A percentile compares a stretch with the other conserved stretches of the same genome.
phyloP scores from a whole-genome alignment of 176 grass and related monocot species.

The Luzula sylvatica region DNA sequence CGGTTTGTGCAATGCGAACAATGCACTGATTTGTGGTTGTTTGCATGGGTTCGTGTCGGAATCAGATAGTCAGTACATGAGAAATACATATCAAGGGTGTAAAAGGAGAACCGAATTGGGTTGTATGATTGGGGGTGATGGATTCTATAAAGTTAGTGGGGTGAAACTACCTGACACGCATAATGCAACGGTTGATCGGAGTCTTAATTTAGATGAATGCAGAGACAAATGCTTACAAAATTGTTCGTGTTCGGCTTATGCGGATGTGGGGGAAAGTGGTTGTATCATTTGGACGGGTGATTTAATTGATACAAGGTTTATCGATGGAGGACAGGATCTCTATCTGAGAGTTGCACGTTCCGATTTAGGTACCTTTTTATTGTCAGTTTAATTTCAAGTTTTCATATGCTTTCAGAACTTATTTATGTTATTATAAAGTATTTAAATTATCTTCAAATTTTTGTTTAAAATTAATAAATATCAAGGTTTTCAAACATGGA shows the following conservation, averaged over 20 bases:
- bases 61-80: slow-evolving; percentile 23
- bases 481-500: neutral
- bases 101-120: slow-evolving; percentile 21
- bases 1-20: slow-evolving; percentile 18
- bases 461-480: neutral
- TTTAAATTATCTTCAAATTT: neutral
- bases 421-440: neutral
- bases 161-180: slow-evolving; percentile 41
- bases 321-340: slow-evolving; percentile 27
- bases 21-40: slow-evolving; percentile 23
- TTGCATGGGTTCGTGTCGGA: slow-evolving; percentile 26
- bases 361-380: slow-evolving; percentile 28
- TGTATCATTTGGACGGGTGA: slow-evolving; percentile 46
- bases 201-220: slow-evolving; percentile 24
- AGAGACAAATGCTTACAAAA: slow-evolving; percentile 18
- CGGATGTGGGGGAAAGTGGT: slow-evolving; percentile 23
- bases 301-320: slow-evolving; percentile 27
- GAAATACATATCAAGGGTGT: slow-evolving; percentile 22
- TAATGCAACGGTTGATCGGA: slow-evolving; percentile 28
- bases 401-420: no score
- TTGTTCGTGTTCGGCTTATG: slow-evolving; percentile 50
- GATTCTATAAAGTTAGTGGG: slow-evolving; percentile 20
- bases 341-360: slow-evolving; percentile 28
- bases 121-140: slow-evolving; percentile 20
- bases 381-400: neutral